Evolutionary conservation across 2,329 filamentous ascomycete genomes (phyloP), one percentile per base, ranked within the genome.

Genomic region (Amphichorda felina): DNA sequence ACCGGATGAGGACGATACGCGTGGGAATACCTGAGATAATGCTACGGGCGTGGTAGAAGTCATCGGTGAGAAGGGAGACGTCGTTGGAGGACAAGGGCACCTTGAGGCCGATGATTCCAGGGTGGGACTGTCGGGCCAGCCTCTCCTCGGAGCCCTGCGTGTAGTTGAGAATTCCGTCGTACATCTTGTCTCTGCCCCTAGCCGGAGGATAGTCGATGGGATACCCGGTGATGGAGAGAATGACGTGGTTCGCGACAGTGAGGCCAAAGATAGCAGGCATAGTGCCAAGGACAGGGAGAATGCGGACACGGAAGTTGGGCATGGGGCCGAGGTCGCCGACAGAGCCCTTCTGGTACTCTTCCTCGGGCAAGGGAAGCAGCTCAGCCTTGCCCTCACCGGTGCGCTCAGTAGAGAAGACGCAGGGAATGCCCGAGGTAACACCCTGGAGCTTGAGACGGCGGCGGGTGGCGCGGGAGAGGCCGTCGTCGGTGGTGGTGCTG

Each of bases 191-290:
- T 13, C 89, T 70, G 8, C 76, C 77, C 56, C 95, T 95, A 35
- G 75, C 77, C 0, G 79, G 75, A 0, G 85, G 63, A 53, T 91
- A 94, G 43, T 94, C 87, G 33, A 82, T 73, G 0, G 91, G 91
- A 49, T 98, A 98, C 7, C 79, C 83, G 5, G 71, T 65, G 32
- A 96, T 73, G 39, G 77, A 75, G 38, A 94, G 70, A 44, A 98
- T 89, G 40, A 96, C 77, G 53, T 96, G 86, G 57, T 96, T 98
- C 4, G 91, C 91, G 8, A 84, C 75, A 0, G 82, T 83, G 38
- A 95, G 82, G 8, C 91, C 91, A 55, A 98, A 98, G 1, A 96
- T 80, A 3, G 91, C 89, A 0, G 91, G 91, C 88, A 98, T 95
- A 0, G 91, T 98, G 1, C 91, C 91, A 3, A 98, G 63, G 0